phyloP scores from a whole-genome alignment of 2,329 filamentous ascomycete species.

The Amylocarpus encephaloides region DNA sequence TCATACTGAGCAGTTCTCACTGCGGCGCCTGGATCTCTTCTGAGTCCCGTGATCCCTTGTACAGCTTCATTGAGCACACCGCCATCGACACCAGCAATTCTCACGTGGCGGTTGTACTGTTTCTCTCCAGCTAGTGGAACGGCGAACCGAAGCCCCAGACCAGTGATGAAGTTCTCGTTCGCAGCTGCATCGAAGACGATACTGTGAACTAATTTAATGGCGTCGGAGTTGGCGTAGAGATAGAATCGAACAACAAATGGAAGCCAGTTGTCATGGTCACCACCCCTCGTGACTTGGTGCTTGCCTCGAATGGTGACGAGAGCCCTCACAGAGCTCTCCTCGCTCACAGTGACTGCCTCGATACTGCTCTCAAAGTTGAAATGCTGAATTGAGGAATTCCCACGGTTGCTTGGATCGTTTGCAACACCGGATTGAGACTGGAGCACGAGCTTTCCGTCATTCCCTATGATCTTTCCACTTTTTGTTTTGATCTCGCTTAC shows the following conservation, averaged over 20 bases:
- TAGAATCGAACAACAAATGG: slow-evolving; percentile 53
- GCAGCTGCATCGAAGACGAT: slow-evolving; percentile 48
- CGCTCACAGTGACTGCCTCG: slow-evolving; percentile 42
- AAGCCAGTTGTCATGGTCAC: slow-evolving; percentile 42
- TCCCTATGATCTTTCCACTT: slow-evolving; percentile 13
- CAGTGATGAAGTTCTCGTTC: slow-evolving; percentile 45
- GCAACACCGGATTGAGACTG: slow-evolving; percentile 44
- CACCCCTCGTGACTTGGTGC: slow-evolving; percentile 15
- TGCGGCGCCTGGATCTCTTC: slow-evolving; percentile 44
- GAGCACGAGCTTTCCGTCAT: slow-evolving; percentile 44
- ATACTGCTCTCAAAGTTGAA: slow-evolving; percentile 45
- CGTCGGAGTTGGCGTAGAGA: slow-evolving; percentile 49
- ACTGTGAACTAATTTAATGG: slow-evolving; percentile 49
- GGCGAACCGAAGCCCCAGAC: slow-evolving; percentile 48
- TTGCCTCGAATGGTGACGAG: slow-evolving; percentile 37
- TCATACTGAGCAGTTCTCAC: slow-evolving; percentile 46
- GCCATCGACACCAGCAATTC: slow-evolving; percentile 48
- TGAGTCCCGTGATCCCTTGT: slow-evolving; percentile 52
- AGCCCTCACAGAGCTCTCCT: slow-evolving; percentile 37
- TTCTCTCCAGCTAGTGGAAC: slow-evolving; percentile 48
- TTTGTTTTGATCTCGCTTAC: slow-evolving; percentile 16
- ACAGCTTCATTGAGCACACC: slow-evolving; percentile 53
- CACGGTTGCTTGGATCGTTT: slow-evolving; percentile 24
- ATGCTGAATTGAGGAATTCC: slow-evolving; percentile 34
- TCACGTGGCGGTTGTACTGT: slow-evolving; percentile 52